Base-by-base conservation (phyloP, 2,329 filamentous ascomycete genomes). In the Fusarium brachygibbosum region DNA sequence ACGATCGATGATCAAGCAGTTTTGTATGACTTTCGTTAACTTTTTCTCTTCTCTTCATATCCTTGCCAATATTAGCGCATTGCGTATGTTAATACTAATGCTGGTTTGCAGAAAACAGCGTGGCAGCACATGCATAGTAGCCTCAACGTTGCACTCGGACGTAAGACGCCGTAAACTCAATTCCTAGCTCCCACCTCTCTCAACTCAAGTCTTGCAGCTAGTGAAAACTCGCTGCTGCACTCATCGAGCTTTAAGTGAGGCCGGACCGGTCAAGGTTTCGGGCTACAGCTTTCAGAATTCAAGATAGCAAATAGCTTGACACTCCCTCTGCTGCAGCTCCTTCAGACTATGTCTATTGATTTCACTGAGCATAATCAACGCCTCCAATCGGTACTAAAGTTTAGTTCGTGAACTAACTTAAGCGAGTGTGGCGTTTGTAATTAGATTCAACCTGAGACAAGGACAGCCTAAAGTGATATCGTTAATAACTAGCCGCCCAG, bases 381-480 rank as follows among this genome's bases (percentile, higher is more conserved):
- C 23, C 23, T 40, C 32, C 25, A 8, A 10, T 25, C 17, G 19
- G 28, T 44, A 21, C 21, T 17, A 41, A 38, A 32, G 51, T 45
- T 63, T 59, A 35, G 54, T 25, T 69, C 49, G 62, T 46, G 17
- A 41, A 23, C 21, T 17, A 58, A 55, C 44, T 44, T 23, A 37
- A 51, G 55, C 48, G 62, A 54, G 35, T 41, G 48, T 44, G 62
- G 53, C 62, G 56, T 63, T 68, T 17, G 34, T 29, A 54, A 46
- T 62, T 56, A 61, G 58, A 66, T 56, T 54, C 34, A 62, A 55
- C 54, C 63, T 71, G 64, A 65, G 67, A 72, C 69, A 69, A 58
- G 25, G 29, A 19, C 19, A 28, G 44, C 17, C 19, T 51, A 28
- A 23, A 14, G 31, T 57, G 41, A 28, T 46, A 32, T 38, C 16